phyloP scores from a whole-genome alignment of 345 rosid genomes.

The Hibiscus syriacus region DNA sequence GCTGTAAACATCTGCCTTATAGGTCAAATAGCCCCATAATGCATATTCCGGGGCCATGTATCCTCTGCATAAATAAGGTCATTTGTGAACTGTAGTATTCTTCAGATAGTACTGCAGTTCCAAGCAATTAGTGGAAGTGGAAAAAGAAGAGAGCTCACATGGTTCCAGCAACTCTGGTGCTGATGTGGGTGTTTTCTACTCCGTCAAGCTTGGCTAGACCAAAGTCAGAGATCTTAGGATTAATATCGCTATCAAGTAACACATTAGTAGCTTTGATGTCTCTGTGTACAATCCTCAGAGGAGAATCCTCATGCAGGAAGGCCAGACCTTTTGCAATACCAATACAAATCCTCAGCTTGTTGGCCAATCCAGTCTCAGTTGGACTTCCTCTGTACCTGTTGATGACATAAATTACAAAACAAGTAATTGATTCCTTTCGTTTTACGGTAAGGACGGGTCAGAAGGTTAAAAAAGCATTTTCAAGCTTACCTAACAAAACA shows the following conservation, averaged over 20 bases:
- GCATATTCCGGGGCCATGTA: no score
- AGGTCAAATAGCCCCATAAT: no score
- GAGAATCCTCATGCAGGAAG: conserved; percentile 60
- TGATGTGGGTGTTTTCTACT: no score
- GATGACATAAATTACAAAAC: not conserved
- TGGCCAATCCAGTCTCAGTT: conserved; percentile 50
- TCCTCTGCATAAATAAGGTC: conserved; percentile 23
- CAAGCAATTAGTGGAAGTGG: no score
- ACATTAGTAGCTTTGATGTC: conserved; percentile 70
- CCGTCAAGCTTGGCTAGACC: conserved; percentile 65
- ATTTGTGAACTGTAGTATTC: not conserved
- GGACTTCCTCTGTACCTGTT: conserved; percentile 31
- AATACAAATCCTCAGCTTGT: conserved; percentile 56
- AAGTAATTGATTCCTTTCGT: not conserved
- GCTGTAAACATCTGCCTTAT: no score
- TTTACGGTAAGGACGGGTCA: not conserved
- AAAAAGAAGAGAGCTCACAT: conserved; percentile 30
- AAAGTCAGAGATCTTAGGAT: conserved; percentile 59
- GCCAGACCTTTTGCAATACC: conserved; percentile 62
- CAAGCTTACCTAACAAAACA: conserved; percentile 48
- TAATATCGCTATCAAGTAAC: conserved; percentile 47
- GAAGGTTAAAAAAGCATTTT: not conserved
- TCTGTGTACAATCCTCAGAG: conserved; percentile 58
- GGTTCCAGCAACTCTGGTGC: no score
- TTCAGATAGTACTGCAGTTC: no score